Conservation (phyloP, 2,329 filamentous ascomycete genomes). For the Decorospora gaudefroyi region DNA sequence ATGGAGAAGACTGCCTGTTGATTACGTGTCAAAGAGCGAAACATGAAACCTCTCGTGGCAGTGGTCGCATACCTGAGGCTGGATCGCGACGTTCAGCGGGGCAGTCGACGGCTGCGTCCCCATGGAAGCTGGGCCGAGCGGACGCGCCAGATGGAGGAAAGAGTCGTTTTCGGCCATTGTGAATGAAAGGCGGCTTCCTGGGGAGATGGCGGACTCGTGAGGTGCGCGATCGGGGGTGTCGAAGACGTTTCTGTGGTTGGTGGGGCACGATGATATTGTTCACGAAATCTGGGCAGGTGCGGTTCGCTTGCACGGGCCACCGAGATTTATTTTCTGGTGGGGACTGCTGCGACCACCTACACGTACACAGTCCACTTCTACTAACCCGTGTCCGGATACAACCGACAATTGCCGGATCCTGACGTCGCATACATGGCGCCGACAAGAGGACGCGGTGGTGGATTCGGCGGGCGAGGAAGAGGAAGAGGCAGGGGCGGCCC, state of each 20-base stretch:
- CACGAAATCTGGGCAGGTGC: slow-evolving; percentile 42
- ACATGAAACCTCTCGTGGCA: slow-evolving; percentile 3
- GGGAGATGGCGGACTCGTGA: slow-evolving; percentile 16
- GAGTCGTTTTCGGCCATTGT: slow-evolving; percentile 83
- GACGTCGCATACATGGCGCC: slow-evolving; percentile 19
- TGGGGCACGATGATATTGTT: slow-evolving; percentile 38
- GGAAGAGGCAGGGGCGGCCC: slow-evolving; percentile 4
- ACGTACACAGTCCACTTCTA: too few species aligned
- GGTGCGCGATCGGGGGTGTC: slow-evolving; percentile 20
- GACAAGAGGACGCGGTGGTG: slow-evolving; percentile 20
- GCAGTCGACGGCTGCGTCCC: slow-evolving; percentile 83
- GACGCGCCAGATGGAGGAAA: slow-evolving; percentile 93
- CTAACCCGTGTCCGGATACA: too few species aligned
- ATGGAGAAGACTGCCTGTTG: slow-evolving; percentile 65
- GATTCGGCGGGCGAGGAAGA: slow-evolving; percentile 29
- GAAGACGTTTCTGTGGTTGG: slow-evolving; percentile 24
- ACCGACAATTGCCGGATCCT: too few species aligned
- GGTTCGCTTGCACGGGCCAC: slow-evolving; percentile 39
- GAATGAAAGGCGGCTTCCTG: slow-evolving; percentile 29
- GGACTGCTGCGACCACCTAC: too few species aligned
- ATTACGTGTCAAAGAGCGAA: slow-evolving; percentile 11
- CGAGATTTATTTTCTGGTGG: slow-evolving; percentile 25
- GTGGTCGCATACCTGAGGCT: slow-evolving; percentile 75
- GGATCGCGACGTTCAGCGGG: slow-evolving; percentile 91
- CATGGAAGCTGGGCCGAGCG: slow-evolving; percentile 78